Conservation (phyloP, 2,329 filamentous ascomycete genomes). For the Xenoacremonium recifei region DNA sequence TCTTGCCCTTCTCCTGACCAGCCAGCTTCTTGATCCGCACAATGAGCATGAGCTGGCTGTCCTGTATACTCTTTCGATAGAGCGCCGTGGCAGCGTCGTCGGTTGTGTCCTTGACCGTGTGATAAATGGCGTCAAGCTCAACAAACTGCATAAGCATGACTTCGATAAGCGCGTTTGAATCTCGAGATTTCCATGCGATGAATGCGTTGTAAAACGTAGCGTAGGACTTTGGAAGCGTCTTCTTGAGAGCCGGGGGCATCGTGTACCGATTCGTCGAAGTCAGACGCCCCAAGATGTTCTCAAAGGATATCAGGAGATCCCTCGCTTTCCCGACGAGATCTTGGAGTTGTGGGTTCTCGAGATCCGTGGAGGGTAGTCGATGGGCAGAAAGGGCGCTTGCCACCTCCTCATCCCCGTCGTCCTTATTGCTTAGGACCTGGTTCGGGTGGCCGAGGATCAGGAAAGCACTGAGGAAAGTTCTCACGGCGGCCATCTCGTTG, state of each 20-base stretch:
- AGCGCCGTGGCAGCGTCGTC: slow-evolving; percentile 71
- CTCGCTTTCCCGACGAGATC: slow-evolving; percentile 76
- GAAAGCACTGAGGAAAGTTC: slow-evolving; percentile 78
- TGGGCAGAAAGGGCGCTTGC: slow-evolving; percentile 32
- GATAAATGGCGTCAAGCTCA: slow-evolving; percentile 79
- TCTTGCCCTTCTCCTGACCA: slow-evolving; percentile 68
- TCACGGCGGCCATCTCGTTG: slow-evolving; percentile 66
- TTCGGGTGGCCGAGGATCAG: slow-evolving; percentile 77
- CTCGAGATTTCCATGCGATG: slow-evolving; percentile 79
- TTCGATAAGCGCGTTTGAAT: slow-evolving; percentile 74
- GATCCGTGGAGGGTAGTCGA: slow-evolving; percentile 40
- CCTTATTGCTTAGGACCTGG: slow-evolving; percentile 74
- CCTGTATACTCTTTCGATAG: slow-evolving; percentile 77
- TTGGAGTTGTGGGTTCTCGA: slow-evolving; percentile 62
- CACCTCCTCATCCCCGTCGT: slow-evolving; percentile 59
- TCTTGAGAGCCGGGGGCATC: slow-evolving; percentile 59
- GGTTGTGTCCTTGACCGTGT: slow-evolving; percentile 76
- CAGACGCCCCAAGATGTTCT: slow-evolving; percentile 67
- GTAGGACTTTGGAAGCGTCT: slow-evolving; percentile 66
- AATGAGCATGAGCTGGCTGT: slow-evolving; percentile 77
- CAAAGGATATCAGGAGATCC: slow-evolving; percentile 75
- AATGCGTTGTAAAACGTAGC: slow-evolving; percentile 76
- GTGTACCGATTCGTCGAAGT: slow-evolving; percentile 66
- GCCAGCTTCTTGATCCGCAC: slow-evolving; percentile 77
- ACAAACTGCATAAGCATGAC: slow-evolving; percentile 87